phyloP scores from a whole-genome alignment of 2,329 filamentous ascomycete genomes.

The Fusarium staphyleae region DNA sequence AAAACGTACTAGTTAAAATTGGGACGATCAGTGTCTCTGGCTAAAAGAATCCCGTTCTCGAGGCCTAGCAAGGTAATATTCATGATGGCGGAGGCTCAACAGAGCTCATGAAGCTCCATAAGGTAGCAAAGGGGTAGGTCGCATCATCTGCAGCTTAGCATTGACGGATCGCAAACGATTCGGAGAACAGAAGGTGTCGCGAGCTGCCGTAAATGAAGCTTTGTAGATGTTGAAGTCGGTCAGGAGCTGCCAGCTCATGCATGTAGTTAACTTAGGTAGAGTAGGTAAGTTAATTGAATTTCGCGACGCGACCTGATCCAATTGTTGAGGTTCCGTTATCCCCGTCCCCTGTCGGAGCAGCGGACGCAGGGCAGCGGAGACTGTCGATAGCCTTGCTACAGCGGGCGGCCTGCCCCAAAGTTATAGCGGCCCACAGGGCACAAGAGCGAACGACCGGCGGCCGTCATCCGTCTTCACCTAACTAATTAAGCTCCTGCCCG shows the following conservation, averaged over 20 bases:
- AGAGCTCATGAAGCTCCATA: slow-evolving; percentile 35
- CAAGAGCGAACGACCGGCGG: background rate
- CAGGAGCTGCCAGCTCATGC: slow-evolving; percentile 41
- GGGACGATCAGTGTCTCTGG: slow-evolving; percentile 37
- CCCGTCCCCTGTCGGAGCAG: slow-evolving; percentile 28
- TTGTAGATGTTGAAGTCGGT: slow-evolving; percentile 31
- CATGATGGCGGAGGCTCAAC: slow-evolving; percentile 32
- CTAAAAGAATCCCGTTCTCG: slow-evolving; percentile 28
- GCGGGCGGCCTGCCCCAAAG: slow-evolving; percentile 2
- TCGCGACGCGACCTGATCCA: slow-evolving; percentile 28
- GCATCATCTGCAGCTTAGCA: slow-evolving; percentile 32
- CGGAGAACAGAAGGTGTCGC: slow-evolving; percentile 1
- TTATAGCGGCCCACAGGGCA: slow-evolving; percentile 18
- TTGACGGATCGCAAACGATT: slow-evolving; percentile 12
- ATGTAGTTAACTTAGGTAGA: no score
- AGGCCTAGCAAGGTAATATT: slow-evolving; percentile 31
- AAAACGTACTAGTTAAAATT: slow-evolving; percentile 66
- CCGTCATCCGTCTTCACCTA: background rate
- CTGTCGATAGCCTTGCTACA: slow-evolving; percentile 15
- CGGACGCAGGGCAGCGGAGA: slow-evolving; percentile 30
- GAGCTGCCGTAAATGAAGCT: slow-evolving; percentile 13
- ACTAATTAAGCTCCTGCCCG: background rate
- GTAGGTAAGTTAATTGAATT: no score
- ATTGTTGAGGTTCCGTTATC: slow-evolving; percentile 23
- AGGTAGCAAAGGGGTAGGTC: slow-evolving; percentile 22